Evolutionary conservation across 2,329 filamentous ascomycete species (phyloP).

Genomic region (Fusarium sp.): DNA sequence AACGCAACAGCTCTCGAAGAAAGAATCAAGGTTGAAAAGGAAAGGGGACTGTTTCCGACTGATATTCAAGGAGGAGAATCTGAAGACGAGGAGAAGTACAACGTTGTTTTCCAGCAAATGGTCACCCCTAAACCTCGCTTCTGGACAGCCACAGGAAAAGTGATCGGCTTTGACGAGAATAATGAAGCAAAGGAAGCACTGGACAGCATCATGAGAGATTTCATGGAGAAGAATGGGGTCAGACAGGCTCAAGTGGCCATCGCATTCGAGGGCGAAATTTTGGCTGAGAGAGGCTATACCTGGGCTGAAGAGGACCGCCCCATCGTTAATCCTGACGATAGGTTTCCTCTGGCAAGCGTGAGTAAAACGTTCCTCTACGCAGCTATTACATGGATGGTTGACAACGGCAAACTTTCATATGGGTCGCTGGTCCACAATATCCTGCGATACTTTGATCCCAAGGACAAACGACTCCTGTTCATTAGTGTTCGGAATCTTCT

Average conservation of each 20-base stretch:
- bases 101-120: constrained; percentile 31
- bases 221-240: constrained; percentile 35
- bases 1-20: constrained; percentile 2
- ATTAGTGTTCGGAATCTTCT: constrained; percentile 39
- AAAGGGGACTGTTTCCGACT: constrained; percentile 2
- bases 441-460: constrained; percentile 22
- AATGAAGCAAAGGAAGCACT: background rate
- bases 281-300: constrained; percentile 33
- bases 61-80: constrained; percentile 33
- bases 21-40: constrained; percentile 1
- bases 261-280: constrained; percentile 1
- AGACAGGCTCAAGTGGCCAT: constrained; percentile 36
- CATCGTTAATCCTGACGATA: constrained; percentile 23
- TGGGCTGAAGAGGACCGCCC: constrained; percentile 36
- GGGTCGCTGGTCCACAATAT: constrained; percentile 26
- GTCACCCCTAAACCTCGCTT: constrained; percentile 1
- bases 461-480: constrained; percentile 11
- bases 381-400: constrained; percentile 18
- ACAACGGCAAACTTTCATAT: background rate
- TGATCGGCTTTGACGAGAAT: constrained; percentile 4
- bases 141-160: constrained; percentile 16
- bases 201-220: constrained; percentile 17
- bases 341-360: constrained; percentile 33
- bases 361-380: constrained; percentile 38
- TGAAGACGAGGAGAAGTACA: constrained; percentile 14